A percentile compares a stretch with the other conserved stretches of the same genome.
Conservation (phyloP, 352 stramenopile genomes). For the Phytophthora fragariaefolia region DNA sequence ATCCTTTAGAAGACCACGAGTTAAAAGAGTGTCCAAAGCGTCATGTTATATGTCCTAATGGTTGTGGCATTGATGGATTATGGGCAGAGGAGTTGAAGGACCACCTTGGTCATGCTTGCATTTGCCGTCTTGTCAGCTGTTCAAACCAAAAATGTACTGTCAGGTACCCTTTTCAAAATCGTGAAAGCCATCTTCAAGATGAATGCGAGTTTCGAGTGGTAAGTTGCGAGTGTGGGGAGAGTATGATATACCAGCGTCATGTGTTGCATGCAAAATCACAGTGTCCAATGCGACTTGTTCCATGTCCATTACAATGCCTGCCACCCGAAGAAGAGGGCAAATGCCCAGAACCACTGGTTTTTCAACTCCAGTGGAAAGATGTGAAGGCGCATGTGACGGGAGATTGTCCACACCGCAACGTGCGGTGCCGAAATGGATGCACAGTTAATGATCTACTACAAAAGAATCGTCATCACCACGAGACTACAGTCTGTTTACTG, state of each 20-base stretch:
- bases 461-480: conserved; percentile 55
- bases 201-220: conserved; percentile 58
- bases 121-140: conserved; percentile 50
- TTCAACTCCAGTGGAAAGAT: conserved; percentile 43
- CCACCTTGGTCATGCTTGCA: conserved; percentile 48
- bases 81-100: conserved; percentile 56
- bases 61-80: conserved; percentile 19
- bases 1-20: conserved; percentile 61
- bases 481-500: conserved; percentile 48
- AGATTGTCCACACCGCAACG: conserved; percentile 52
- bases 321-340: neutral
- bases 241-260: conserved; percentile 60
- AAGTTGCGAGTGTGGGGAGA: conserved; percentile 63
- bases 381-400: conserved; percentile 55
- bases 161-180: conserved; percentile 27
- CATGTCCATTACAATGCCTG: conserved; percentile 57
- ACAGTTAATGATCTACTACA: conserved; percentile 42
- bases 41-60: conserved; percentile 48
- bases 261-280: conserved; percentile 44
- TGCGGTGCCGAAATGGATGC: conserved; percentile 81
- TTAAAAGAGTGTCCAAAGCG: conserved; percentile 54
- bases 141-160: conserved; percentile 55
- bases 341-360: conserved; percentile 1
- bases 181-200: conserved; percentile 38
- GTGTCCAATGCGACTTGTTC: conserved; percentile 58